Evolutionary conservation across 129 eudicot species (phyloP).

Genomic region (Gnaphalium uliginosum): DNA sequence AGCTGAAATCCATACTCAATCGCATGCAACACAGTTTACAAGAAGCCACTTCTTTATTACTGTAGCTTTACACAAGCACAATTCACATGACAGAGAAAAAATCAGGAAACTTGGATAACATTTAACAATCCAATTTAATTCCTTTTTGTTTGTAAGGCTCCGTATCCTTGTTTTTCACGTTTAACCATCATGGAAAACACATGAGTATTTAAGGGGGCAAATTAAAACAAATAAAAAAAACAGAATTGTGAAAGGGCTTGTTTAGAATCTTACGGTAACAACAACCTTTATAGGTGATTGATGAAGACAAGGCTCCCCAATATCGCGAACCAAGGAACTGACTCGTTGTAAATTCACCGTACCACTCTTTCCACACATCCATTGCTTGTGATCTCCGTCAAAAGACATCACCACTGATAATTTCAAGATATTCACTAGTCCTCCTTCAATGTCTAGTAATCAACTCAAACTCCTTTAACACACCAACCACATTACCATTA

Average conservation of each 20-base stretch:
- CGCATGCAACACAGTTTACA: neutral
- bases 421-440: neutral
- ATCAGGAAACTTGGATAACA: neutral
- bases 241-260: constrained; percentile 16
- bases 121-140: neutral
- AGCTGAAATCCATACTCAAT: neutral
- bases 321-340: constrained; percentile 83
- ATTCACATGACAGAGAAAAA: neutral
- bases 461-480: constrained; percentile 27
- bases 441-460: constrained; percentile 24
- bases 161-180: constrained; percentile 9
- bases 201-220: neutral
- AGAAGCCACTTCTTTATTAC: neutral
- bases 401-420: constrained; percentile 68
- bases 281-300: constrained; percentile 88
- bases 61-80: neutral
- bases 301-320: constrained; percentile 96
- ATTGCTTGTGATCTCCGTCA: constrained; percentile 66
- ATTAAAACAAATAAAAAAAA: neutral
- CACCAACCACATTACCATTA: constrained; percentile 16
- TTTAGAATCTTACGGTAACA: constrained; percentile 58
- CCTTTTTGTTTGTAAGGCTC: neutral
- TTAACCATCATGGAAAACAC: neutral
- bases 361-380: constrained; percentile 80
- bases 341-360: constrained; percentile 68